Percentiles rank a stretch among this genome's conserved stretches.
Evolutionary conservation across 163 green algal genomes (phyloP).

Genomic region (Coccomyxa subellipsoidea): DNA sequence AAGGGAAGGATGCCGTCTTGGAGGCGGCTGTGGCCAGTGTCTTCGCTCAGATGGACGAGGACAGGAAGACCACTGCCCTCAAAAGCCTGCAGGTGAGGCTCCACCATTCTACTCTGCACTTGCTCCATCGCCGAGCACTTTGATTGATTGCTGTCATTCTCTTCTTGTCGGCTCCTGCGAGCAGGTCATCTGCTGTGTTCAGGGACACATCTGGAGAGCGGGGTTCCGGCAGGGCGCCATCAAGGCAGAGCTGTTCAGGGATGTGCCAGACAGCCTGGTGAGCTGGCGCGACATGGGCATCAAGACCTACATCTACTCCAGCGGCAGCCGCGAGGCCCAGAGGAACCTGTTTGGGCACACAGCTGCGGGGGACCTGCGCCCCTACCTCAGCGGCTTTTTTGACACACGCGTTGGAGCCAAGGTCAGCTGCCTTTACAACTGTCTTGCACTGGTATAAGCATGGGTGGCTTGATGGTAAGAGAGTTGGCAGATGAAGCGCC

Average conservation of each 20-base stretch:
- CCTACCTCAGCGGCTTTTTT: slow-evolving; percentile 89
- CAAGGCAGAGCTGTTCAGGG: slow-evolving; percentile 70
- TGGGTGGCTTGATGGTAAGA: too few species aligned
- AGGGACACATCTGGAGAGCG: slow-evolving; percentile 87
- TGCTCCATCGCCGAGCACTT: too few species aligned
- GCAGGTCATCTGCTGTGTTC: slow-evolving; percentile 9
- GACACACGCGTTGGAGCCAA: slow-evolving; percentile 87
- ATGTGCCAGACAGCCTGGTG: slow-evolving; percentile 75
- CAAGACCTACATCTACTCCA: slow-evolving; percentile 96
- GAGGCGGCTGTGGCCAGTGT: slow-evolving; percentile 57
- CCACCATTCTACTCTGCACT: too few species aligned
- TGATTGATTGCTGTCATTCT: too few species aligned
- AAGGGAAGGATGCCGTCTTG: slow-evolving; percentile 47
- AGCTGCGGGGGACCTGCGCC: slow-evolving; percentile 60
- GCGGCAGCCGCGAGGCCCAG: slow-evolving; percentile 82
- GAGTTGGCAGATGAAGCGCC: too few species aligned
- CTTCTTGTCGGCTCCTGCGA: too few species aligned
- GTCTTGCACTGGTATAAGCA: not conserved
- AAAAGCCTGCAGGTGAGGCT: slow-evolving; percentile 61
- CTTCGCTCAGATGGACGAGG: slow-evolving; percentile 65
- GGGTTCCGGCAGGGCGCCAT: slow-evolving; percentile 77
- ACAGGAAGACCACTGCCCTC: slow-evolving; percentile 76
- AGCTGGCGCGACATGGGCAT: slow-evolving; percentile 63
- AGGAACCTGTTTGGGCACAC: slow-evolving; percentile 73
- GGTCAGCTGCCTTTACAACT: slow-evolving; percentile 1